A percentile compares a stretch with the other conserved stretches of the same genome.
phyloP scores from a whole-genome alignment of 2,329 filamentous ascomycete genomes.

The Monosporascus sp. region DNA sequence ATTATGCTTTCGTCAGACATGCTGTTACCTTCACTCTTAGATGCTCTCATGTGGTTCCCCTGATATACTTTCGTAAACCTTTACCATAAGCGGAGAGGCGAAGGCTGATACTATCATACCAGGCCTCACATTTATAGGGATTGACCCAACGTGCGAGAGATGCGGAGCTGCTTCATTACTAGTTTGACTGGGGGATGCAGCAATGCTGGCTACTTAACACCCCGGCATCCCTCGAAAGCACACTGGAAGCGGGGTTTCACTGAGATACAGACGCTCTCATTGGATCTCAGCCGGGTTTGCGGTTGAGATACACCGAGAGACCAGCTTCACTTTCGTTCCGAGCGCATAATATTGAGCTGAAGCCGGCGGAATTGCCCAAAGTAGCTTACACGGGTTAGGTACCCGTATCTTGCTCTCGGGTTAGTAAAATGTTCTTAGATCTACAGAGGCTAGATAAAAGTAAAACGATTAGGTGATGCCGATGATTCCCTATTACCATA shows the following conservation, averaged over 20 bases:
- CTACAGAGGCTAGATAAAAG: no score
- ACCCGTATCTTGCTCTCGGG: no score
- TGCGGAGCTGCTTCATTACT: slow-evolving; percentile 18
- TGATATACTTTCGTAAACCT: neutral
- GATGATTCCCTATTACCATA: no score
- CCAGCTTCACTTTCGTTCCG: slow-evolving; percentile 7
- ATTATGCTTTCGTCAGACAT: no score
- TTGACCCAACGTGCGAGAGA: slow-evolving; percentile 12
- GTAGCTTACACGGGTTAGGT: no score
- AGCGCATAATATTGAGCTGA: neutral
- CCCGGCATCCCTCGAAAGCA: slow-evolving; percentile 20
- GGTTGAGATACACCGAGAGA: slow-evolving; percentile 14
- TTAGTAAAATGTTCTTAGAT: no score
- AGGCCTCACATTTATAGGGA: slow-evolving; percentile 22
- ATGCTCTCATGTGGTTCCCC: no score
- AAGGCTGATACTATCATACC: neutral
- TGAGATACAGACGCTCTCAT: slow-evolving; percentile 9
- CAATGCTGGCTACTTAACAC: slow-evolving; percentile 3
- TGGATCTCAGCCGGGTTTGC: slow-evolving; percentile 1
- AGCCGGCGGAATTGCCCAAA: neutral
- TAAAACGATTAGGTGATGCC: no score
- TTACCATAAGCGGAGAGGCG: neutral
- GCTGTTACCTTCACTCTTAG: no score
- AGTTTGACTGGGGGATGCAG: slow-evolving; percentile 19
- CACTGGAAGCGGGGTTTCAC: slow-evolving; percentile 16